These are phyloP conservation scores for Syzygium malaccense DNA, from an alignment of 441 rosid genomes.

Conservation along the genomic window DNA sequence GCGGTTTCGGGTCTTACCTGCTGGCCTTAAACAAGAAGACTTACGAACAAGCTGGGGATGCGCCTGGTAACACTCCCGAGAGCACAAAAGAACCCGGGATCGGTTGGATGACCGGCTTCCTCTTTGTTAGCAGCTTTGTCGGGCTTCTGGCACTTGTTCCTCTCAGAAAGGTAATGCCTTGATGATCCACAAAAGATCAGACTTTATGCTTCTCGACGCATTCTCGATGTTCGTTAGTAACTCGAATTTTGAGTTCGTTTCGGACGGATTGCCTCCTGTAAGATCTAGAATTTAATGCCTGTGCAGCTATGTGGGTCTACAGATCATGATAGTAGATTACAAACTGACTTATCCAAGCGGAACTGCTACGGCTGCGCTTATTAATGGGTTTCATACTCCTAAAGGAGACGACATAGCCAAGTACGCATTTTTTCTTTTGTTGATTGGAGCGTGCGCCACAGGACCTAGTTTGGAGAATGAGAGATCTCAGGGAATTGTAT, in stretches of 20 bases:
- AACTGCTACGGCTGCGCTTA: constrained; percentile 1
- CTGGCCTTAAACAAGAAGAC: neutral
- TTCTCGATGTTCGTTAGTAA: neutral
- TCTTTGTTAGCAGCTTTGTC: neutral
- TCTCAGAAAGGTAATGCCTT: neutral
- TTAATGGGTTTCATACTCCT: neutral
- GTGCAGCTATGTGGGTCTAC: neutral
- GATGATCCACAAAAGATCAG: too few species aligned
- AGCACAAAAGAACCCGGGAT: neutral
- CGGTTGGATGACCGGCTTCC: neutral
- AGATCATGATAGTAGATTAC: neutral
- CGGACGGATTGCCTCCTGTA: neutral
- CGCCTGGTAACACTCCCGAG: neutral
- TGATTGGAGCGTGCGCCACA: neutral
- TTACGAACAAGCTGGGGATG: neutral
- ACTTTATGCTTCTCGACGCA: neutral
- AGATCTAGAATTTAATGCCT: neutral
- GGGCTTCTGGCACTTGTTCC: neutral
- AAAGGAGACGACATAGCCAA: neutral
- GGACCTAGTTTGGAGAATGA: neutral
- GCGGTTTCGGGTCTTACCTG: neutral
- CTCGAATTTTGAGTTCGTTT: neutral
- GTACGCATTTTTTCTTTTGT: neutral
- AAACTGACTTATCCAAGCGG: neutral
- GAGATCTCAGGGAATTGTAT: neutral